These are phyloP conservation scores for Metarhizium anisopliae DNA, from an alignment of 2,329 filamentous ascomycete genomes.

Conservation along the genomic window DNA sequence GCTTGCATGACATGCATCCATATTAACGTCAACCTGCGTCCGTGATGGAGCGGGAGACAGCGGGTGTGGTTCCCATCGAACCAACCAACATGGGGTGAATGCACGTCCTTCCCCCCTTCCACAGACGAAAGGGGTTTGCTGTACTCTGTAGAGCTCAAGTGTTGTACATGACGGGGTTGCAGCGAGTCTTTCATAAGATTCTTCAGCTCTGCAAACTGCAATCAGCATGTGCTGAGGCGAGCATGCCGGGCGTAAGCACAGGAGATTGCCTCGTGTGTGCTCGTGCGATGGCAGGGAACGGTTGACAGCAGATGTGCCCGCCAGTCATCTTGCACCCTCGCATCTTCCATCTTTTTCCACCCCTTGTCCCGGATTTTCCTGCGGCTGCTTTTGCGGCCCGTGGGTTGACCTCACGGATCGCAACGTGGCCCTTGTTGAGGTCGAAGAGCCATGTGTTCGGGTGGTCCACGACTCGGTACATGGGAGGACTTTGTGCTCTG, in stretches of 20 bases:
- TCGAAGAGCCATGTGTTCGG: neutral
- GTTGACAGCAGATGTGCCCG: neutral
- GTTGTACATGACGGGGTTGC: neutral
- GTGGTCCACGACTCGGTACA: neutral
- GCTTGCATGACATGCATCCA: constrained; percentile 3
- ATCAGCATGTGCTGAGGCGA: too few relatives aligned
- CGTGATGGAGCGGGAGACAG: neutral
- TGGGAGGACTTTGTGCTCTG: neutral
- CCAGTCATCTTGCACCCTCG: neutral
- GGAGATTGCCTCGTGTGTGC: neutral
- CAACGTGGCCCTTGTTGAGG: neutral
- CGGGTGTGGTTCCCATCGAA: neutral
- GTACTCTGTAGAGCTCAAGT: neutral
- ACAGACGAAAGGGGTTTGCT: too few relatives aligned
- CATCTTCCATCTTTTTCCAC: neutral
- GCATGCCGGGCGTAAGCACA: too few relatives aligned
- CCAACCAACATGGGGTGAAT: too few relatives aligned
- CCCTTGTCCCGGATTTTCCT: neutral
- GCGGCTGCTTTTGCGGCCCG: neutral
- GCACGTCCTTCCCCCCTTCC: too few relatives aligned
- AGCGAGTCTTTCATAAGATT: neutral
- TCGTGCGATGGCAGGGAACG: neutral
- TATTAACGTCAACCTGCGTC: neutral
- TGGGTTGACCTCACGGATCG: neutral
- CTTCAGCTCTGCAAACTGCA: neutral